These are phyloP conservation scores for Tulasnella sp. DNA, from an alignment of 768 basidiomycete genomes.

Conservation along the genomic window DNA sequence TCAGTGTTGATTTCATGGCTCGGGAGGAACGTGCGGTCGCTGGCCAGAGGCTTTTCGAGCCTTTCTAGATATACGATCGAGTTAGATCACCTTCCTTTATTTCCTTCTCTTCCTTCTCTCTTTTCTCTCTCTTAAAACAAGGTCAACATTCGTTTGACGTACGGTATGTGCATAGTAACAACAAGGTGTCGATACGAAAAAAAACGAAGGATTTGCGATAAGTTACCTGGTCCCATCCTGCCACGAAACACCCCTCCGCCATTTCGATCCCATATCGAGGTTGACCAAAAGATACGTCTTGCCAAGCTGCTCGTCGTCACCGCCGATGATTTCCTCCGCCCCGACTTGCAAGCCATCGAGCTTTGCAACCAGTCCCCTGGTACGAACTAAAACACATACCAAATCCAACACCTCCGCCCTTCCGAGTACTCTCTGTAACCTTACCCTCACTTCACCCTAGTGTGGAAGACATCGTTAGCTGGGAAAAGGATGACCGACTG, in stretches of 20 bases:
- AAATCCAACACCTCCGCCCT: constrained; percentile 45
- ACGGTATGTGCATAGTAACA: neutral
- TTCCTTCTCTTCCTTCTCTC: neutral
- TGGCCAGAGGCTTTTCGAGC: neutral
- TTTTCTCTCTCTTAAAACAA: neutral
- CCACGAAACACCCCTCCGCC: no score
- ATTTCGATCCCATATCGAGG: no score
- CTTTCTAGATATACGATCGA: neutral
- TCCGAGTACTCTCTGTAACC: no score
- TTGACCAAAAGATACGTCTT: no score
- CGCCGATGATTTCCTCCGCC: neutral
- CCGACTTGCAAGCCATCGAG: neutral
- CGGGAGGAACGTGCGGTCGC: neutral
- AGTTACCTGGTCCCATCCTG: no score
- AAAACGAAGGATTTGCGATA: no score
- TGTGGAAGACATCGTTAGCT: no score
- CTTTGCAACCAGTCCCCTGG: neutral
- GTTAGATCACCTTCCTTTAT: neutral
- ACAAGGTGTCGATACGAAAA: no score
- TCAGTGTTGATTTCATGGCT: neutral
- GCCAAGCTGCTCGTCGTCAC: neutral
- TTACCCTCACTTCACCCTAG: no score
- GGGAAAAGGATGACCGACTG: constrained; percentile 7
- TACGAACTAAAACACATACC: neutral
- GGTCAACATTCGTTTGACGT: neutral